Evolutionary conservation across 306 rosid genomes (phyloP).

Genomic region (Medicago arabica): DNA sequence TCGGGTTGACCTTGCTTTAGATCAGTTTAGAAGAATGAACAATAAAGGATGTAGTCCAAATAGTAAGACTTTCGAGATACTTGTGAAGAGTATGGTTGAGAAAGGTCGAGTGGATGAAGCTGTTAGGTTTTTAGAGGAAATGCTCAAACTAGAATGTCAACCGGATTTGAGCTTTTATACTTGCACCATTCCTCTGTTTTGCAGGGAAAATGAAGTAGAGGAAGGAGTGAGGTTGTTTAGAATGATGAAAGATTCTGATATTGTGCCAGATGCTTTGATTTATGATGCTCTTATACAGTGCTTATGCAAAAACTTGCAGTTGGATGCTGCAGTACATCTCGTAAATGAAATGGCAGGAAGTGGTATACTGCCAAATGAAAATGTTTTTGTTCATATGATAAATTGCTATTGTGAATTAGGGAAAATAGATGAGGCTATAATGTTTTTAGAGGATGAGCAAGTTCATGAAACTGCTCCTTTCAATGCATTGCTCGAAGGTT

Average conservation of each 20-base stretch:
- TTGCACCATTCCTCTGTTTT: slow-evolving; percentile 68
- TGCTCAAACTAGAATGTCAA: slow-evolving; percentile 52
- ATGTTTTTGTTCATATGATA: slow-evolving; percentile 52
- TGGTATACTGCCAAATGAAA: slow-evolving; percentile 45
- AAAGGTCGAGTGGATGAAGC: slow-evolving; percentile 70
- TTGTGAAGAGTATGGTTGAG: slow-evolving; percentile 59
- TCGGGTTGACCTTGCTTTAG: slow-evolving; percentile 66
- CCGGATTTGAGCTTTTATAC: slow-evolving; percentile 69
- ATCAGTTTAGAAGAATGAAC: slow-evolving; percentile 80
- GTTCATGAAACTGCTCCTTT: slow-evolving; percentile 65
- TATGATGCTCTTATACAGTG: slow-evolving; percentile 62
- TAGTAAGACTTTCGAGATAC: slow-evolving; percentile 68
- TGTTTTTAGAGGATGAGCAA: slow-evolving; percentile 65
- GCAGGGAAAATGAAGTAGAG: slow-evolving; percentile 61
- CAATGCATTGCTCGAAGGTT: slow-evolving; percentile 78
- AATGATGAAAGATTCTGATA: slow-evolving; percentile 72
- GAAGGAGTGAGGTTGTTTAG: slow-evolving; percentile 63
- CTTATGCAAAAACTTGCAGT: slow-evolving; percentile 62
- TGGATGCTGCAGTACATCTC: slow-evolving; percentile 58
- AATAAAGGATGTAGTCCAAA: slow-evolving; percentile 82
- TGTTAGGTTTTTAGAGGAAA: slow-evolving; percentile 54
- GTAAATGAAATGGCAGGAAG: slow-evolving; percentile 60
- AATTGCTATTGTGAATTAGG: slow-evolving; percentile 64
- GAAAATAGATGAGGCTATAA: slow-evolving; percentile 68
- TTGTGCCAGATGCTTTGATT: slow-evolving; percentile 52